Conservation (phyloP, 2,329 filamentous ascomycete genomes). For the Elsinoe perseae region DNA sequence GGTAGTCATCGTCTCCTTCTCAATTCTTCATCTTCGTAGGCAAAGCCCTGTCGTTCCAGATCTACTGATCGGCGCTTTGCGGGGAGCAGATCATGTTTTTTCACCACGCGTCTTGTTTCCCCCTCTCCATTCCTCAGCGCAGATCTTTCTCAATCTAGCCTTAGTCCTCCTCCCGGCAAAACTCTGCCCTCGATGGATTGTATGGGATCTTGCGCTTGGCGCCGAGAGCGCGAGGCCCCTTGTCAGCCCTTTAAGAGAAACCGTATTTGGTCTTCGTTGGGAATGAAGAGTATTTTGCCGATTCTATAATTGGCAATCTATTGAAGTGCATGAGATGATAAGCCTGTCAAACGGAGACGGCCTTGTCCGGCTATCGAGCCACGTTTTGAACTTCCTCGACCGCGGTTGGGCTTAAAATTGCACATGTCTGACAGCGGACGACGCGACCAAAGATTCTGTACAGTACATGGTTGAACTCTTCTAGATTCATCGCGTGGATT, state of each 20-base stretch:
- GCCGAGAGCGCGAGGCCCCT: constrained; percentile 1
- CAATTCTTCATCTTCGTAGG: background rate
- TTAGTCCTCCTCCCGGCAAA: background rate
- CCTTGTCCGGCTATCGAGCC: background rate
- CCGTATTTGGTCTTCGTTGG: background rate
- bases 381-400: background rate
- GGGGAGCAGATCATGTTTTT: constrained; percentile 4
- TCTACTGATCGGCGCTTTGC: constrained; percentile 9
- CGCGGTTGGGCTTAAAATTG: background rate
- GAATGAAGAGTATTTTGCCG: background rate
- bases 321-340: background rate
- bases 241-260: background rate
- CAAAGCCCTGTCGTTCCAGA: background rate
- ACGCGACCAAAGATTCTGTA: background rate
- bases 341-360: background rate
- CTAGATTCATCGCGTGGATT: too few species aligned
- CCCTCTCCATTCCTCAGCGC: background rate
- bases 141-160: background rate
- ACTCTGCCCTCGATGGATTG: background rate
- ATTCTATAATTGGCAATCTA: background rate
- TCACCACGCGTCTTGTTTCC: constrained; percentile 5
- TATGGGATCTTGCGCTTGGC: background rate
- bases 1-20: background rate
- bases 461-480: background rate
- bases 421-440: background rate